Evolutionary conservation across 1,139 yeast species (phyloP), one percentile per base, ranked within the genome.

Genomic region (Nakaseomyces sp.): DNA sequence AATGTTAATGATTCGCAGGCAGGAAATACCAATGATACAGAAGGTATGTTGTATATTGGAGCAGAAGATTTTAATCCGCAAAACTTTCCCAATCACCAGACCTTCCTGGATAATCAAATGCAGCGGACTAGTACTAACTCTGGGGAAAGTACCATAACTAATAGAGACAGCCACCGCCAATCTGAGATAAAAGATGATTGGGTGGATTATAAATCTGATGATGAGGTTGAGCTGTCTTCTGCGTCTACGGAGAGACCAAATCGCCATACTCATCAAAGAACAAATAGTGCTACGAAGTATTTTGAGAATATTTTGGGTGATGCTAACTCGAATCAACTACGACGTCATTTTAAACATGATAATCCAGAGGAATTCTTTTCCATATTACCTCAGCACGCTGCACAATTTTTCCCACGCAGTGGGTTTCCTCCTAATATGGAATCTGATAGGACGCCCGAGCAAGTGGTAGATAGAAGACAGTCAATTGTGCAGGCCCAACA

Each of bases 201-300:
- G 37, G 13, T 10, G 4, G 37, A 32, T 19, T 32, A 19, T 12
- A 32, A 32, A 32, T 32, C 37, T 7, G 37, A 32, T 32, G 37
- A 19, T 9, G 37, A 32, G 5, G 7, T 5, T 5, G 4, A 17
- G n/a, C 7, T 18, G 1, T 8, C 37, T 4, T 17, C 25, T 22
- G 9, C n/a, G n/a, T n/a, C n/a, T n/a, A n/a, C 24, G 24, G 24
- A 22, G 9, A 22, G 24, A n/a, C n/a, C 35, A 6, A 18, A 19
- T n/a, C 13, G 6, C n/a, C 29, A 10, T 10, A 32, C 25, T 10
- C 22, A 17, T 10, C 25, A 19, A 32, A 18, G 25, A 22, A 22
- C 24, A 7, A 22, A 22, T 22, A 22, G 24, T 18, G 37, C 8
- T 5, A 17, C 37, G 5, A 32, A 32, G 12, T 19, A 32, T 19